phyloP scores from a whole-genome alignment of 352 stramenopile species.

The Peronosclerospora sorghi region DNA sequence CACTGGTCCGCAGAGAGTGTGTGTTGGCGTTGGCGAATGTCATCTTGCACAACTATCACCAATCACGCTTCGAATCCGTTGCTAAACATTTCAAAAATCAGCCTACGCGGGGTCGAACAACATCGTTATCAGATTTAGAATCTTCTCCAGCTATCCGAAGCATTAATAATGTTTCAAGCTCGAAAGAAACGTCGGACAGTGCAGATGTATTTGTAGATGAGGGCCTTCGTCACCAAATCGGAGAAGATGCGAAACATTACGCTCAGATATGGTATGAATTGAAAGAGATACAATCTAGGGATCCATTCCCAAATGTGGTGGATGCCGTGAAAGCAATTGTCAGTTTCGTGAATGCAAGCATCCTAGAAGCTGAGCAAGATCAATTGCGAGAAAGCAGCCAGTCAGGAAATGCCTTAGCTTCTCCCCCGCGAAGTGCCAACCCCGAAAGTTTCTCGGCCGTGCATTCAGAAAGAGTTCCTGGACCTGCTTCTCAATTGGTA shows the following conservation, averaged over 20 bases:
- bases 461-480: conserved; percentile 10
- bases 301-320: conserved; percentile 75
- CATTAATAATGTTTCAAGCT: conserved; percentile 5
- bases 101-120: conserved; percentile 3
- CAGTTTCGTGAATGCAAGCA: conserved; percentile 45
- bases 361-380: conserved; percentile 47
- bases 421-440: conserved; percentile 16
- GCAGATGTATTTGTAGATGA: conserved; percentile 31
- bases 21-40: conserved; percentile 77
- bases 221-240: conserved; percentile 31
- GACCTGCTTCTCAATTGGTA: conserved; percentile 13
- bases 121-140: background rate
- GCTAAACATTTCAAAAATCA: conserved; percentile 73
- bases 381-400: conserved; percentile 25
- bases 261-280: conserved; percentile 77
- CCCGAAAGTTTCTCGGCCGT: conserved; percentile 4
- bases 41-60: conserved; percentile 81
- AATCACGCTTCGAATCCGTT: conserved; percentile 73
- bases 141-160: conserved; percentile 6
- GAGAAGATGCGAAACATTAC: conserved; percentile 72
- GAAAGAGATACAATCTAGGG: conserved; percentile 73
- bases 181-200: conserved; percentile 3
- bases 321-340: conserved; percentile 55
- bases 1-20: conserved; percentile 73
- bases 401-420: conserved; percentile 15